Conservation (phyloP, 805 yeast genomes). For the Metschnikowia continentalis region DNA sequence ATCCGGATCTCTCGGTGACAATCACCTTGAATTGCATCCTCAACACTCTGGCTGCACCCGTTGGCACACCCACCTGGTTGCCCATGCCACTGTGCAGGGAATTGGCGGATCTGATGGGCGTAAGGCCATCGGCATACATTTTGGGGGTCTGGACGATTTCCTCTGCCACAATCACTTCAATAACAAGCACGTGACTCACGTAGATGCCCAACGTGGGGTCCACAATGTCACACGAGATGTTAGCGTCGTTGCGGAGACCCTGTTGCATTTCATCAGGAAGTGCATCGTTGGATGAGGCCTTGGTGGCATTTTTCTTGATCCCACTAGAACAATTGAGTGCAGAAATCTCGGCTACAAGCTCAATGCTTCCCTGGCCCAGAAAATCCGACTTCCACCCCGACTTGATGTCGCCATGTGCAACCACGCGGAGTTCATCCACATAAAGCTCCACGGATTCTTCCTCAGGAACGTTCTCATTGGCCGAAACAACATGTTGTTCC, state of each 20-base stretch:
- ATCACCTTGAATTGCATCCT: slow-evolving; percentile 90
- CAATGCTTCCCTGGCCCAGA: slow-evolving; percentile 71
- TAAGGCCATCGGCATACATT: slow-evolving; percentile 14
- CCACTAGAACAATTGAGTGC: slow-evolving; percentile 59
- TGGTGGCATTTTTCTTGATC: slow-evolving; percentile 37
- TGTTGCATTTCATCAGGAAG: slow-evolving; percentile 22
- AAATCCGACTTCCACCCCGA: slow-evolving; percentile 96
- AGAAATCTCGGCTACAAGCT: slow-evolving; percentile 67
- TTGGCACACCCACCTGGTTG: slow-evolving; percentile 58
- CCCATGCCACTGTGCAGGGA: slow-evolving; percentile 12
- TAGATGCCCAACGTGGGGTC: slow-evolving; percentile 77
- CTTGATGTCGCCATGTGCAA: slow-evolving; percentile 77
- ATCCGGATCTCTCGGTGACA: slow-evolving; percentile 85
- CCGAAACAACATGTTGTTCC: neutral
- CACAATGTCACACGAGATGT: slow-evolving; percentile 72
- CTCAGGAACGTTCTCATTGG: neutral
- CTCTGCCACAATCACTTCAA: slow-evolving; percentile 93
- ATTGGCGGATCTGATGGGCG: slow-evolving; percentile 24
- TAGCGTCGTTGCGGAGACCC: slow-evolving; percentile 38
- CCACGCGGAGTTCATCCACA: slow-evolving; percentile 68
- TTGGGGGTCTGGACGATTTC: slow-evolving; percentile 45
- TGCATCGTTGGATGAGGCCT: slow-evolving; percentile 38
- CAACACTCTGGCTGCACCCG: slow-evolving; percentile 92
- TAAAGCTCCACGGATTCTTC: slow-evolving; percentile 31
- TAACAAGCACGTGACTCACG: slow-evolving; percentile 70